Percentiles rank a stretch among this genome's conserved stretches.
Evolutionary conservation across 768 basidiomycete species (phyloP).

Genomic region (Lactarius hengduanensis): DNA sequence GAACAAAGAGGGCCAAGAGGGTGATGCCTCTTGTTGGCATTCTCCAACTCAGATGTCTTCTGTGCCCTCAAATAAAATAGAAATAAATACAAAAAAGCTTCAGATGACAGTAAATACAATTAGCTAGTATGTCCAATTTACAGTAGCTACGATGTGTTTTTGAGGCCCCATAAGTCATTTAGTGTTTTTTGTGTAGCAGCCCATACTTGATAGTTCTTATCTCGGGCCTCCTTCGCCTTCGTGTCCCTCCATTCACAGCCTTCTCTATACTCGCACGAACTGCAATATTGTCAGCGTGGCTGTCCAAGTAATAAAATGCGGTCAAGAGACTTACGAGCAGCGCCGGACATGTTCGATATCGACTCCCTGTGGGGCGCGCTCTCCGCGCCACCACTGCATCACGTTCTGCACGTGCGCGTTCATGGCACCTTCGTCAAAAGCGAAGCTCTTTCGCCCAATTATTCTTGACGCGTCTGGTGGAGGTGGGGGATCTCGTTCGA

Average conservation of each 20-base stretch:
- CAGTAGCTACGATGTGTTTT: no score
- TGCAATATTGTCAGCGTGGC: conserved; percentile 14
- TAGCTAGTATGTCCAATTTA: no score
- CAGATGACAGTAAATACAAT: no score
- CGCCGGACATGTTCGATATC: conserved; percentile 53
- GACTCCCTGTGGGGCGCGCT: conserved; percentile 70
- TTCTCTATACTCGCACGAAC: conserved; percentile 43
- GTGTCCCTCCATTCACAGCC: conserved; percentile 44
- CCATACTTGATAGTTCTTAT: neutral
- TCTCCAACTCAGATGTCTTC: no score
- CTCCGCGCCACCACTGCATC: conserved; percentile 75
- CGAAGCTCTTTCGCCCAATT: conserved; percentile 65
- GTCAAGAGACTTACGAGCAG: conserved; percentile 57
- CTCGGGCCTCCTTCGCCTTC: conserved; percentile 32
- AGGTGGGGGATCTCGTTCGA: neutral
- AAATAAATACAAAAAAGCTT: no score
- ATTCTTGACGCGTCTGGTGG: conserved; percentile 38
- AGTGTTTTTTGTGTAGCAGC: no score
- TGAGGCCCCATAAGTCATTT: no score
- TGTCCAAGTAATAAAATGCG: conserved; percentile 1
- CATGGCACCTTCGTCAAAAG: conserved; percentile 52
- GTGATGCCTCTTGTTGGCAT: no score
- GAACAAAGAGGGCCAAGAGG: no score
- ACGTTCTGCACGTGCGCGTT: conserved; percentile 52
- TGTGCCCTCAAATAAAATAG: no score